Evolutionary conservation across 768 basidiomycete species (phyloP).

Genomic region (Cyclocybe aegerita): DNA sequence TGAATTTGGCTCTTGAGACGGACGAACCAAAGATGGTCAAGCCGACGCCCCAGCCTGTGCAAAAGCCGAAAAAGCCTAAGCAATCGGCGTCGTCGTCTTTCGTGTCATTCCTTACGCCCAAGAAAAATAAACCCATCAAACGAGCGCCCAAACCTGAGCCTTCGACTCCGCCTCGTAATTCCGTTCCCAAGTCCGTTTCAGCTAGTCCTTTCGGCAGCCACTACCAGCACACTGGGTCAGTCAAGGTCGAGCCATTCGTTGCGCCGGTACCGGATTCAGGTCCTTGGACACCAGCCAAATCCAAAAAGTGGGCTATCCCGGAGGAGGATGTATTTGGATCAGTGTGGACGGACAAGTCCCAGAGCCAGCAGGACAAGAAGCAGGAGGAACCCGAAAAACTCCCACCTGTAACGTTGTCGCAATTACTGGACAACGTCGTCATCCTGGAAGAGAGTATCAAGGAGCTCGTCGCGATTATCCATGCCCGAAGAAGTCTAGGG

Average conservation of each 20-base stretch:
- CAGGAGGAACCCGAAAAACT: slow-evolving; percentile 30
- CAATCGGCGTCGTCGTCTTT: slow-evolving; percentile 57
- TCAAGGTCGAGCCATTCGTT: slow-evolving; percentile 69
- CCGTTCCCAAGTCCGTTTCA: slow-evolving; percentile 40
- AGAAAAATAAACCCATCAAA: slow-evolving; percentile 52
- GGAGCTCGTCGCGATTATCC: slow-evolving; percentile 83
- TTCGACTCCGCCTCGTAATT: slow-evolving; percentile 42
- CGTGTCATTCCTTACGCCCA: slow-evolving; percentile 79
- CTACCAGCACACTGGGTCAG: slow-evolving; percentile 74
- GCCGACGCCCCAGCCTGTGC: slow-evolving; percentile 27
- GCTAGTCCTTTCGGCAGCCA: slow-evolving; percentile 84
- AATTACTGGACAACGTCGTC: slow-evolving; percentile 89
- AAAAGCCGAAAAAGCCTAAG: slow-evolving; percentile 49
- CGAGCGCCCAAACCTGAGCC: slow-evolving; percentile 37
- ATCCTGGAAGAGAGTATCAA: slow-evolving; percentile 95
- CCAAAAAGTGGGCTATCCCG: slow-evolving; percentile 50
- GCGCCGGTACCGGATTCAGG: slow-evolving; percentile 58
- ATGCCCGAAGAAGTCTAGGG: slow-evolving; percentile 79
- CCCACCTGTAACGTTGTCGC: slow-evolving; percentile 69
- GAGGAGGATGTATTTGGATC: slow-evolving; percentile 75
- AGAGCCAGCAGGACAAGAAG: slow-evolving; percentile 25
- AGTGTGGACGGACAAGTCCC: slow-evolving; percentile 39
- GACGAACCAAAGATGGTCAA: slow-evolving; percentile 37
- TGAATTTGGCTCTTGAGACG: slow-evolving; percentile 69
- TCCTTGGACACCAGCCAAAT: slow-evolving; percentile 62